Evolutionary conservation across 345 rosid genomes (phyloP).

Genomic region (Sonneratia alba): DNA sequence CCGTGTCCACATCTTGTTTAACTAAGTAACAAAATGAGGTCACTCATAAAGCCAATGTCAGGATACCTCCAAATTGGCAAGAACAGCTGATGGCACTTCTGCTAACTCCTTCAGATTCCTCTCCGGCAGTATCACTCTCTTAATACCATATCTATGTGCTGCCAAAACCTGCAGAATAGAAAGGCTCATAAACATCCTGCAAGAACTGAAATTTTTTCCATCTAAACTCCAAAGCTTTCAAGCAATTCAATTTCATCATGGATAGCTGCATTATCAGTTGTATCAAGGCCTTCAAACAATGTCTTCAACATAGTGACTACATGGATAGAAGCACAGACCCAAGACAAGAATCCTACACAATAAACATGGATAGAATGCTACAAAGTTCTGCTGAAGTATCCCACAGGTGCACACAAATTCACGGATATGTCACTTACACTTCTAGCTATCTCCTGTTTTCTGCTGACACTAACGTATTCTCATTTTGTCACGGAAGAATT

Average conservation of each 20-base stretch:
- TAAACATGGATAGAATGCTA: no score
- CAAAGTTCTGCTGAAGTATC: no score
- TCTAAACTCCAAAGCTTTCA: neutral
- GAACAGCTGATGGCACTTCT: conserved; percentile 88
- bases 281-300: no score
- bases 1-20: neutral
- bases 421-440: no score
- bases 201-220: neutral
- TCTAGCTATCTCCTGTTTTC: no score
- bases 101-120: conserved; percentile 88
- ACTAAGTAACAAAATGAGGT: neutral
- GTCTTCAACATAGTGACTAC: no score
- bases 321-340: no score
- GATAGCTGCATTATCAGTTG: no score
- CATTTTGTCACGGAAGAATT: no score
- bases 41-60: neutral
- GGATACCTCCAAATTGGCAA: conserved; percentile 73
- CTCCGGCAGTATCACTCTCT: conserved; percentile 91
- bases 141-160: conserved; percentile 84
- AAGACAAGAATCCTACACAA: no score
- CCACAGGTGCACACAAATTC: no score
- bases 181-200: neutral
- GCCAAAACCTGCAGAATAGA: conserved; percentile 65
- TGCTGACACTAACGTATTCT: no score
- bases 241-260: neutral